Conservation (phyloP, 1,284 basidiomycete species). For the Cryptococcus sp. region DNA sequence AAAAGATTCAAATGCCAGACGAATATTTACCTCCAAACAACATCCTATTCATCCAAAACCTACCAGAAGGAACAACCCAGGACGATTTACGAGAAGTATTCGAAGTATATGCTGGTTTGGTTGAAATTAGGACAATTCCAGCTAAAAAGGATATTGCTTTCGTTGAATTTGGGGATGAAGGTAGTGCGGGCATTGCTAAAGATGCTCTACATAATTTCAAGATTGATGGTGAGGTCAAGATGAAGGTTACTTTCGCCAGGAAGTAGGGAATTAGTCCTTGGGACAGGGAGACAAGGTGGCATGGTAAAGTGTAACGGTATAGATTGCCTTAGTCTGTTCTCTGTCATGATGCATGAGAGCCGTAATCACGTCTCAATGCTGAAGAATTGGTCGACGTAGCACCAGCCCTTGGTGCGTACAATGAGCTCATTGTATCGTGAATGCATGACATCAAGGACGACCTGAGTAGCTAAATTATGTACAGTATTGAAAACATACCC, state of each 20-base stretch:
- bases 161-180: constrained; percentile 90
- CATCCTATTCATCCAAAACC: constrained; percentile 95
- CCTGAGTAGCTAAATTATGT: too few species aligned
- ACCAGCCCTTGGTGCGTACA: too few species aligned
- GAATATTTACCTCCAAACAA: constrained; percentile 99
- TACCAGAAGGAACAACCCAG: constrained; percentile 79
- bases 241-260: constrained; percentile 60
- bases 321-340: too few species aligned
- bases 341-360: neutral
- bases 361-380: too few species aligned
- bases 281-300: neutral
- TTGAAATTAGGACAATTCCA: constrained; percentile 95
- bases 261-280: too few species aligned
- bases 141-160: constrained; percentile 95
- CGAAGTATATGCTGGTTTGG: constrained; percentile 84
- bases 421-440: too few species aligned
- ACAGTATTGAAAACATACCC: too few species aligned
- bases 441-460: too few species aligned
- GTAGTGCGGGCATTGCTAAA: constrained; percentile 80
- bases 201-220: constrained; percentile 95
- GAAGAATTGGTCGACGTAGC: too few species aligned
- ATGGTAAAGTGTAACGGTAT: neutral
- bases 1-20: constrained; percentile 93
- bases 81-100: constrained; percentile 84
- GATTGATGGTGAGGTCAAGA: constrained; percentile 90